Conservation (phyloP, 208 protist species). For the Acanthamoeba divionensis region DNA sequence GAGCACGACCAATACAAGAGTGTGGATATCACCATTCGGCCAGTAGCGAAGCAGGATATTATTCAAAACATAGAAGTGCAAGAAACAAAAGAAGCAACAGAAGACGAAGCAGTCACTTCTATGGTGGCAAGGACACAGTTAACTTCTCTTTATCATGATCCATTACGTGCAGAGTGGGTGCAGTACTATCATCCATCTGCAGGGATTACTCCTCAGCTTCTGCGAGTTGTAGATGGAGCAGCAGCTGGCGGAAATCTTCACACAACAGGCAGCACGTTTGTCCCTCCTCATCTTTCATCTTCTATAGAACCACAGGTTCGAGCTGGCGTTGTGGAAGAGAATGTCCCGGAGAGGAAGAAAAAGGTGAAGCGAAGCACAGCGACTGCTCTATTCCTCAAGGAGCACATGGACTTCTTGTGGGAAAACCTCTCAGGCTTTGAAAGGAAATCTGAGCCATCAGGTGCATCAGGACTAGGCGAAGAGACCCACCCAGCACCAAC, state of each 20-base stretch:
- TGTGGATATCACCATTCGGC: no score
- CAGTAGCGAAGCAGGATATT: no score
- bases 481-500: no score
- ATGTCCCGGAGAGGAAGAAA: neutral
- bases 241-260: neutral
- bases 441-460: no score
- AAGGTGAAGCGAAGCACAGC: neutral
- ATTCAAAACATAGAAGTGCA: no score
- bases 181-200: neutral
- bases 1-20: no score
- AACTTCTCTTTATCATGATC: no score
- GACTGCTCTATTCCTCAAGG: neutral
- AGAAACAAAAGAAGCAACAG: no score
- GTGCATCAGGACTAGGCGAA: no score
- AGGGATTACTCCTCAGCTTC: neutral
- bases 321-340: neutral
- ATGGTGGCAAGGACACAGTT: no score
- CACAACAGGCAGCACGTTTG: neutral
- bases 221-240: neutral
- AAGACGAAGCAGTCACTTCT: no score
- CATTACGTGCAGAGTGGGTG: no score
- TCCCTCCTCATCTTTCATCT: neutral
- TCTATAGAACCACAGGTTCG: neutral
- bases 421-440: neutral
- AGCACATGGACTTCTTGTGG: neutral